A percentile compares a stretch with the other conserved stretches of the same genome.
phyloP scores from a whole-genome alignment of 768 basidiomycete species.

The Leccinum longicurvipes region DNA sequence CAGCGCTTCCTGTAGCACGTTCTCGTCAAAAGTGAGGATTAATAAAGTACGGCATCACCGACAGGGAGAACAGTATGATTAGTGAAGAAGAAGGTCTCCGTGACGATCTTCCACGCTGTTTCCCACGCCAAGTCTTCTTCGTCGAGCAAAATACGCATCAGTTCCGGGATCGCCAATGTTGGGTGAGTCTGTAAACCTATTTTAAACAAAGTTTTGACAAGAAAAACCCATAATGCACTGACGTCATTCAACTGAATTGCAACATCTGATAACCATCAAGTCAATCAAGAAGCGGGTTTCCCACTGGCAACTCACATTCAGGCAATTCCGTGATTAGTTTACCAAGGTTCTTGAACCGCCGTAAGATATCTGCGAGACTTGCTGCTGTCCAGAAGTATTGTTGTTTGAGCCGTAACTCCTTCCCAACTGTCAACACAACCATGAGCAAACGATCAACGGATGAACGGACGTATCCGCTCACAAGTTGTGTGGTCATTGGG shows the following conservation, averaged over 20 bases:
- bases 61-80: slow-evolving; percentile 93
- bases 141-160: slow-evolving; percentile 89
- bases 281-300: background rate
- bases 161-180: slow-evolving; percentile 90
- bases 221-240: slow-evolving; percentile 18
- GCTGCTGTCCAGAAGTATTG: slow-evolving; percentile 97
- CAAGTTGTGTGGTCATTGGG: slow-evolving; percentile 87
- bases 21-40: background rate
- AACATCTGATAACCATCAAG: slow-evolving; percentile 48
- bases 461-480: slow-evolving; percentile 26
- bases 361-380: slow-evolving; percentile 82
- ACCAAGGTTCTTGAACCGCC: slow-evolving; percentile 88
- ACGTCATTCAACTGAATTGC: slow-evolving; percentile 96
- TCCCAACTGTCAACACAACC: slow-evolving; percentile 54
- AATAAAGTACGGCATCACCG: slow-evolving; percentile 24
- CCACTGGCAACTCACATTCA: slow-evolving; percentile 53
- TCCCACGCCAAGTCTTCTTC: slow-evolving; percentile 89
- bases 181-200: slow-evolving; percentile 74
- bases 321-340: slow-evolving; percentile 79
- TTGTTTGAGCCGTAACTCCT: slow-evolving; percentile 89
- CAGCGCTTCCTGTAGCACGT: slow-evolving; percentile 57
- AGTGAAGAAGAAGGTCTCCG: slow-evolving; percentile 92
- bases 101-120: slow-evolving; percentile 83
- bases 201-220: slow-evolving; percentile 1
- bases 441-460: background rate